Conservation (phyloP, 2,329 filamentous ascomycete genomes). For the Albophoma yamanashiensis region DNA sequence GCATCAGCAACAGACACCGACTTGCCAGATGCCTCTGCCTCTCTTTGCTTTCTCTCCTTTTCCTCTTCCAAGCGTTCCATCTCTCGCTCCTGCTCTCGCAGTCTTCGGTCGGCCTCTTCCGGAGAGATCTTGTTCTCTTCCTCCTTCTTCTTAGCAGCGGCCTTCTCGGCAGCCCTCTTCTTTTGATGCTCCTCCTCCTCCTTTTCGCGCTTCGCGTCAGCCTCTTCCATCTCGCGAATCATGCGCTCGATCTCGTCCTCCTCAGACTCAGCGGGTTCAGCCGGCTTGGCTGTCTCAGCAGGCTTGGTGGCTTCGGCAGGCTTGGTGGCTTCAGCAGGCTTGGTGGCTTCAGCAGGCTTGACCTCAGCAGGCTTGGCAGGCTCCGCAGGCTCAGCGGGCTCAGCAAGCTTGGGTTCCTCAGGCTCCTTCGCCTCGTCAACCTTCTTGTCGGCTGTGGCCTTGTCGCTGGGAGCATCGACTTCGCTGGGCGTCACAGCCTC, state of each 20-base stretch:
- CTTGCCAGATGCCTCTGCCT: constrained; percentile 38
- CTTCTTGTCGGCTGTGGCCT: background rate
- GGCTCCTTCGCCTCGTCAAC: constrained; percentile 14
- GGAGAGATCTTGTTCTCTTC: constrained; percentile 31
- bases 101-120: constrained; percentile 51
- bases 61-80: constrained; percentile 66
- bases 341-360: constrained; percentile 17
- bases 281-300: constrained; percentile 21
- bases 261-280: constrained; percentile 25
- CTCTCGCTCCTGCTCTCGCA: constrained; percentile 62
- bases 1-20: constrained; percentile 40
- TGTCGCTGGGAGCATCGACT: background rate
- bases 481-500: background rate
- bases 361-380: constrained; percentile 12
- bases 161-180: constrained; percentile 33
- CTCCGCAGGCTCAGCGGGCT: constrained; percentile 18
- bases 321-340: constrained; percentile 17
- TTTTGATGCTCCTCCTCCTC: constrained; percentile 35
- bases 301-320: constrained; percentile 14
- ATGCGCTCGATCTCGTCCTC: constrained; percentile 50
- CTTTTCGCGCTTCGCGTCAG: constrained; percentile 37
- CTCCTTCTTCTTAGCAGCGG: constrained; percentile 38
- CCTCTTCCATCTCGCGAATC: constrained; percentile 52
- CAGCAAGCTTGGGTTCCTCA: constrained; percentile 16
- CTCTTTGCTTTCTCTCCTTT: constrained; percentile 45